A percentile compares a stretch with the other conserved stretches of the same genome.
Conservation (phyloP, 176 grass and related monocot genomes). For the Bolboschoenus planiculmis region DNA sequence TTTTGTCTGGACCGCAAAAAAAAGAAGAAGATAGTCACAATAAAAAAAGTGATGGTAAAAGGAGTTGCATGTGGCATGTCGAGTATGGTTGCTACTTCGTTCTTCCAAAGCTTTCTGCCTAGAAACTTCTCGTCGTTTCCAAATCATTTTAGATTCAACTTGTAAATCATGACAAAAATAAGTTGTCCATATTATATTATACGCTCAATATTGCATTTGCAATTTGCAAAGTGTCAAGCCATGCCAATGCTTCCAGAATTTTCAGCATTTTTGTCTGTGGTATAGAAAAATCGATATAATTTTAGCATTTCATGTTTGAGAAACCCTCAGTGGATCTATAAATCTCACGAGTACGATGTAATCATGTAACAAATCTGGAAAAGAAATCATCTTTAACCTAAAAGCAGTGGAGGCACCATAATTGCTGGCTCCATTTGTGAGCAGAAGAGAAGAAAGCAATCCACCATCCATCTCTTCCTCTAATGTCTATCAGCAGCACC, state of each 20-base stretch:
- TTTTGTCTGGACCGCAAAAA: conserved; percentile 1
- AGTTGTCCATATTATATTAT: neutral
- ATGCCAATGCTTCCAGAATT: neutral
- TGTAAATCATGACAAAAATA: neutral
- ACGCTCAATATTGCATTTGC: neutral
- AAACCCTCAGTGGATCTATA: neutral
- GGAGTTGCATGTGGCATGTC: neutral
- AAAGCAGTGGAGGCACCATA: neutral
- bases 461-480: neutral
- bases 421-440: neutral
- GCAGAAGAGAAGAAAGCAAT: neutral
- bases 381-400: neutral
- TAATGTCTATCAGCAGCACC: conserved; percentile 35
- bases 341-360: neutral
- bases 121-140: neutral
- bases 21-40: neutral
- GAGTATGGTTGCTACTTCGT: neutral
- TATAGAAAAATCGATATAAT: neutral
- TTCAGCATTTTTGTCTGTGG: neutral
- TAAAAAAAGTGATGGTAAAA: neutral
- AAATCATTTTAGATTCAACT: neutral
- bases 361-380: conserved; percentile 7
- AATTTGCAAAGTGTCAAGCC: neutral
- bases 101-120: neutral
- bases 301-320: neutral